Evolutionary conservation across 225 moss, liverwort and hornwort species (phyloP), one percentile per base, ranked within the genome.

Genomic region (Physcomitrellopsis africana): DNA sequence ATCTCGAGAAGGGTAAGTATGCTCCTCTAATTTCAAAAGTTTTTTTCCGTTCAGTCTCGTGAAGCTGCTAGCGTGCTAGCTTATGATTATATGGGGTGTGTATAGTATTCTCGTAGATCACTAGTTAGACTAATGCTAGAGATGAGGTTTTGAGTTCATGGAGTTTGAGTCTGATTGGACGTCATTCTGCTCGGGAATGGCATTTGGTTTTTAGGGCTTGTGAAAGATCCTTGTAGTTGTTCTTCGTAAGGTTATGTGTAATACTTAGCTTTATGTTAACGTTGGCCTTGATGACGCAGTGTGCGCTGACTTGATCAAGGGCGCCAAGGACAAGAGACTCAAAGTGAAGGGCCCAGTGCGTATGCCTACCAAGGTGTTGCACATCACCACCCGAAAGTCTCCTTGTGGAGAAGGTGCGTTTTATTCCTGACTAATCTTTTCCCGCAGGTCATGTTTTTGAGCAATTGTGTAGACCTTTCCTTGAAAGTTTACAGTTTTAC

Each of bases 291-390:
- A 14, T 8, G n/a, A 16, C 79, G 72, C 86, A 94, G 94, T 94
- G 42, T 94, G 94, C 64, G 87, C 90, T 26, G 94, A 94, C 51
- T 79, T 94, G 76, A 94, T 94, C 78, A 90, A 86, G 80, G 94
- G 94, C 42, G 94, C 94, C 58, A 94, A 94, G 84, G 94, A 94
- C 60, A 94, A 94, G 85, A 86, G 89, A 12, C 78, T 94, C 19
- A 94, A 94, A 80, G 92, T 94, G 53, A 94, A 94, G 84, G 94
- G 94, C 1, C 94, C 92, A 67, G 94, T 94, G 65, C 85, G 92
- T 51, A 92, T 94, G 92, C 94, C 94, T 13, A 94, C 94, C 20
- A 92, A 94, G 84, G 94, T 94, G 65, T 71, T 94, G 81, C 89
- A 87, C 73, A 89, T 94, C 81, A 92, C 92, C 78, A 90, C 94